A percentile compares a stretch with the other conserved stretches of the same genome.
These are phyloP conservation scores for Citrullus colocynthis DNA, from an alignment of 306 rosid genomes.

Conservation along the genomic window DNA sequence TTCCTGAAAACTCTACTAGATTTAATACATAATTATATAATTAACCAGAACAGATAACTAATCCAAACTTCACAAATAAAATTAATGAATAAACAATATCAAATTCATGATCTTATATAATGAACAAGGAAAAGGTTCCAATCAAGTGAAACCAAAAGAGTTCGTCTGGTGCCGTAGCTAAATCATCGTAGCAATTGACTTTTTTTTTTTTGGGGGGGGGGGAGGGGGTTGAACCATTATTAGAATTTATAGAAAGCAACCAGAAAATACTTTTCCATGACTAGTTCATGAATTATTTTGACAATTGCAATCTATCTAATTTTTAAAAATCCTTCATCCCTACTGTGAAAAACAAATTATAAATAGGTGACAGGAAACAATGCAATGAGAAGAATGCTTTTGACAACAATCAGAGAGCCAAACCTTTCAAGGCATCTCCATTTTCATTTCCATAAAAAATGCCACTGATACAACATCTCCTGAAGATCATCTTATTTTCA, in stretches of 20 bases:
- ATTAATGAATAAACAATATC: background rate
- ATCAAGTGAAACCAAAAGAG: slow-evolving; percentile 5
- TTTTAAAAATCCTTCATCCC: background rate
- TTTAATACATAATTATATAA: background rate
- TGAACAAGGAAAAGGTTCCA: background rate
- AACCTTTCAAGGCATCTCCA: slow-evolving; percentile 95
- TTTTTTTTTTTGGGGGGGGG: too few relatives aligned
- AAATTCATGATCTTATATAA: background rate
- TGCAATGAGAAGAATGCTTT: slow-evolving; percentile 16
- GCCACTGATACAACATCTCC: slow-evolving; percentile 83
- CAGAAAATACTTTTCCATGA: background rate
- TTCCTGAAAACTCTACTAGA: background rate
- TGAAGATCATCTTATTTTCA: slow-evolving; percentile 91
- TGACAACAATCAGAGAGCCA: background rate
- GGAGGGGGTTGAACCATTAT: background rate
- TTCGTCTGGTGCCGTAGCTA: background rate
- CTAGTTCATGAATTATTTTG: background rate
- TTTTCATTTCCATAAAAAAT: slow-evolving; percentile 79
- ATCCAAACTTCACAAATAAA: background rate
- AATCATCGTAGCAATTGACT: background rate
- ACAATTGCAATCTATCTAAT: background rate
- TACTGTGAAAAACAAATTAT: background rate
- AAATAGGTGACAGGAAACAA: background rate
- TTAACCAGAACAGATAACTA: background rate
- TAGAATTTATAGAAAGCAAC: background rate